These are phyloP conservation scores for Apiotrichum brassicae DNA, from an alignment of 1,284 basidiomycete genomes.

Conservation along the genomic window DNA sequence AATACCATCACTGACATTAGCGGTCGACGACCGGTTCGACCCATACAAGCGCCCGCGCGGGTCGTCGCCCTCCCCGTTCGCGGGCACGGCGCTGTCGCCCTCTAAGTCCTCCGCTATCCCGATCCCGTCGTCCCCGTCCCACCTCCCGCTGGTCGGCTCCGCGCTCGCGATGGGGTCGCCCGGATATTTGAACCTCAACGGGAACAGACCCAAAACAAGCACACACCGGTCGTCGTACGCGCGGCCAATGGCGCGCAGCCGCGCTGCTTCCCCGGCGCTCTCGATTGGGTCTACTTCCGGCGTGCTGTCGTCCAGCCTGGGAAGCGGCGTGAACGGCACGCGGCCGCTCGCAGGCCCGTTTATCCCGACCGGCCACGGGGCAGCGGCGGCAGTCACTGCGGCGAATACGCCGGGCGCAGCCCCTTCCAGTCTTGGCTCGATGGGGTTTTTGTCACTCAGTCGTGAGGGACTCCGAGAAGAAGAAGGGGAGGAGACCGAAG, in stretches of 20 bases:
- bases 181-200: constrained; percentile 13
- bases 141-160: constrained; percentile 25
- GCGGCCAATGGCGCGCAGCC: constrained; percentile 33
- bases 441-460: constrained; percentile 34
- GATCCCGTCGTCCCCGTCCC: constrained; percentile 37
- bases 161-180: constrained; percentile 16
- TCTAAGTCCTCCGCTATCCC: constrained; percentile 28
- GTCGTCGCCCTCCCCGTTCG: constrained; percentile 33
- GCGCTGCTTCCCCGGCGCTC: constrained; percentile 39
- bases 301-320: constrained; percentile 26
- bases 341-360: constrained; percentile 24
- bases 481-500: neutral
- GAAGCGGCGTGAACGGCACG: constrained; percentile 5
- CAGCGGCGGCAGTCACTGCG: constrained; percentile 12
- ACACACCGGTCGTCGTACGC: constrained; percentile 29
- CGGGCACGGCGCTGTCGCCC: constrained; percentile 30
- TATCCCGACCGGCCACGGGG: constrained; percentile 21
- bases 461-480: neutral
- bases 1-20: constrained; percentile 12
- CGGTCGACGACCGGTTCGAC: constrained; percentile 40
- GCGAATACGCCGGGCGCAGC: constrained; percentile 13
- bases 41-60: constrained; percentile 44
- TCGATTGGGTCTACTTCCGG: constrained; percentile 36
- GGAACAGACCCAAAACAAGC: too few species aligned
- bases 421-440: constrained; percentile 26